These are phyloP conservation scores for Noccaea caerulescens DNA, from an alignment of 345 rosid species.

Conservation along the genomic window DNA sequence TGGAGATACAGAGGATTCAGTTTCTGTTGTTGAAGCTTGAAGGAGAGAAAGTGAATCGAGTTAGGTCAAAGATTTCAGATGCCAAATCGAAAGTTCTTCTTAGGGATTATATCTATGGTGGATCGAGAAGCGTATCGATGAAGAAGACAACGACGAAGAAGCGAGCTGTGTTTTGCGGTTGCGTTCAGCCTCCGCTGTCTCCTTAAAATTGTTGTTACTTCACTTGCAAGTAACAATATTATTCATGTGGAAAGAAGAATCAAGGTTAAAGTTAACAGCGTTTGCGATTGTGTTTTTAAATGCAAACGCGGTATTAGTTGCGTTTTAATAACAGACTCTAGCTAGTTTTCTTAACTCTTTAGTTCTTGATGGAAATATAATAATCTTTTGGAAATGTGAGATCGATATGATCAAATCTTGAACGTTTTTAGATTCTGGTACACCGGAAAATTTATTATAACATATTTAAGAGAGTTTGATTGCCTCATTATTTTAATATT, in stretches of 20 bases:
- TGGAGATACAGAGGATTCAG: slow-evolving; percentile 90
- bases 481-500: neutral
- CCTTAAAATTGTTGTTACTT: slow-evolving; percentile 34
- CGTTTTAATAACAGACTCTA: slow-evolving; percentile 25
- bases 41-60: slow-evolving; percentile 61
- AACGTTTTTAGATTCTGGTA: slow-evolving; percentile 29
- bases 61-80: slow-evolving; percentile 51
- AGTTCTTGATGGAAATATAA: slow-evolving; percentile 2
- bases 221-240: slow-evolving; percentile 19
- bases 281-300: slow-evolving; percentile 29
- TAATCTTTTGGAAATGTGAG: neutral
- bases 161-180: slow-evolving; percentile 60
- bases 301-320: slow-evolving; percentile 24
- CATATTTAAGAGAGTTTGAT: neutral
- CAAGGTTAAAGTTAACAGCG: slow-evolving; percentile 25
- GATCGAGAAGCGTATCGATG: slow-evolving; percentile 51
- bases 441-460: neutral
- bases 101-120: slow-evolving; percentile 80
- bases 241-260: neutral
- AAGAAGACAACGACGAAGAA: slow-evolving; percentile 48
- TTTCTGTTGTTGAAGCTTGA: slow-evolving; percentile 72
- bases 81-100: slow-evolving; percentile 63
- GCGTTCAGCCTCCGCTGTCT: slow-evolving; percentile 63
- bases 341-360: slow-evolving; percentile 9
- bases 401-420: slow-evolving; percentile 1